Conservation (phyloP, 2,329 filamentous ascomycete species). For the Teratosphaeria zuluensis region DNA sequence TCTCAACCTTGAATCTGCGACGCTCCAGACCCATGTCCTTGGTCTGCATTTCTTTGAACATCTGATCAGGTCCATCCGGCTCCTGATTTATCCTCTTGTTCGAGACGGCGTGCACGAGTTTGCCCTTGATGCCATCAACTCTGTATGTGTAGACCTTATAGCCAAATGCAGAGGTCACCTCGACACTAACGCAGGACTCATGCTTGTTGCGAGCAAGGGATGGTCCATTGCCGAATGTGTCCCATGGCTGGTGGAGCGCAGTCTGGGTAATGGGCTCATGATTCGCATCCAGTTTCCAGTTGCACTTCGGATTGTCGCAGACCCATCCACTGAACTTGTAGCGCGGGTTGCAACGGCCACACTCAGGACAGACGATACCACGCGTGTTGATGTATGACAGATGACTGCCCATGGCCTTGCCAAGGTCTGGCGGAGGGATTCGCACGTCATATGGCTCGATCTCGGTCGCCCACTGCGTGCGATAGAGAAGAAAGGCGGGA, state of each 20-base stretch:
- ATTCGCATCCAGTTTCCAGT: constrained; percentile 26
- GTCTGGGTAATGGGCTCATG: constrained; percentile 16
- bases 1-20: constrained; percentile 14
- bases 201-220: constrained; percentile 18
- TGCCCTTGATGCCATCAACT: constrained; percentile 36
- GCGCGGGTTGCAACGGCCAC: constrained; percentile 52
- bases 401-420: constrained; percentile 34
- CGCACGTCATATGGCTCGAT: constrained; percentile 31
- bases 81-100: constrained; percentile 43
- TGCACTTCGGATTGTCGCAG: constrained; percentile 46
- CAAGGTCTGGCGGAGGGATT: constrained; percentile 29
- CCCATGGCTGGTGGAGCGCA: constrained; percentile 18
- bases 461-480: constrained; percentile 35
- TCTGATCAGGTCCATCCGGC: constrained; percentile 48
- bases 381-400: constrained; percentile 45
- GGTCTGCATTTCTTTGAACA: constrained; percentile 44
- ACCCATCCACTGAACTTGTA: constrained; percentile 53
- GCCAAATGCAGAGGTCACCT: constrained; percentile 27
- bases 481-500: constrained; percentile 47
- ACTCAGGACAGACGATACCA: constrained; percentile 58
- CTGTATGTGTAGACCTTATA: constrained; percentile 38
- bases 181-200: constrained; percentile 23
- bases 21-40: constrained; percentile 30
- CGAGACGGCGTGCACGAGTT: constrained; percentile 48
- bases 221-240: constrained; percentile 20